phyloP scores from a whole-genome alignment of 495 filamentous ascomycete genomes.

The Neurospora sp. region DNA sequence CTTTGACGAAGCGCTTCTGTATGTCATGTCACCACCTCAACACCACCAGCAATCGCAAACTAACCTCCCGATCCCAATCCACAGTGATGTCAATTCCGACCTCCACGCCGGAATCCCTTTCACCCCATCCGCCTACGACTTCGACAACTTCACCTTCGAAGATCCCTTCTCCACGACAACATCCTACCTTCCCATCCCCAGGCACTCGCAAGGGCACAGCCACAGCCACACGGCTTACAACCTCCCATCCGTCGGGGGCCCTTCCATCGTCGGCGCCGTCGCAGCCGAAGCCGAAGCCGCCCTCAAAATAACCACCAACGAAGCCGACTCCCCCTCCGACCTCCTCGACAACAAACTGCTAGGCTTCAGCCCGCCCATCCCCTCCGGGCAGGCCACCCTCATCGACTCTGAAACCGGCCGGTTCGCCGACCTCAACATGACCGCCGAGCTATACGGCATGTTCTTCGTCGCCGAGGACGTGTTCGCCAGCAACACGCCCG shows the following conservation, averaged over 20 bases:
- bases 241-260: slow-evolving; percentile 7
- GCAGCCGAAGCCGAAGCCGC: slow-evolving; percentile 26
- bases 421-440: slow-evolving; percentile 49
- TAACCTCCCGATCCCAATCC: background rate
- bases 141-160: slow-evolving; percentile 53
- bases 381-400: slow-evolving; percentile 48
- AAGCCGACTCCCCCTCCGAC: slow-evolving; percentile 25
- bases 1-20: slow-evolving; percentile 41
- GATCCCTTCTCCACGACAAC: slow-evolving; percentile 44
- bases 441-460: slow-evolving; percentile 86
- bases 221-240: background rate
- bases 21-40: slow-evolving; percentile 2
- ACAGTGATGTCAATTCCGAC: slow-evolving; percentile 31
- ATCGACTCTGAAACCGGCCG: slow-evolving; percentile 19
- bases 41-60: background rate
- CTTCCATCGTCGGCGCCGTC: slow-evolving; percentile 1
- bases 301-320: slow-evolving; percentile 13
- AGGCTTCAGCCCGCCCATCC: slow-evolving; percentile 61
- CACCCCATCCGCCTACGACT: slow-evolving; percentile 42
- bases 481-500: slow-evolving; percentile 29
- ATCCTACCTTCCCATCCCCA: slow-evolving; percentile 37
- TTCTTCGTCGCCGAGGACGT: slow-evolving; percentile 82
- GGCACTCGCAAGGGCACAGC: background rate
- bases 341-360: slow-evolving; percentile 42
- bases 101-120: slow-evolving; percentile 37